phyloP scores from a whole-genome alignment of 192 early-diverging fungal genomes.

The Umbelopsis isabellina region DNA sequence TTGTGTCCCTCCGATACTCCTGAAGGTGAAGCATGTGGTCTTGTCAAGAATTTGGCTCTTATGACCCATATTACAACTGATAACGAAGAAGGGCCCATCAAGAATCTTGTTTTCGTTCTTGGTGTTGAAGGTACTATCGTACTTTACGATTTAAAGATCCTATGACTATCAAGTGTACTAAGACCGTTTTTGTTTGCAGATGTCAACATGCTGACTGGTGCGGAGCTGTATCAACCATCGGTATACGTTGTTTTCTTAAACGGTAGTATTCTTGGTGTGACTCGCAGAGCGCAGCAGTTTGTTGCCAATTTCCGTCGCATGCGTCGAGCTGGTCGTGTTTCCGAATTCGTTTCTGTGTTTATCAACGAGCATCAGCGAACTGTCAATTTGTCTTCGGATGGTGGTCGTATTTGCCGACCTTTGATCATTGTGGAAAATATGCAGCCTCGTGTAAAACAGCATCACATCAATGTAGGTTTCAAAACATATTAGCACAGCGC shows the following conservation, averaged over 20 bases:
- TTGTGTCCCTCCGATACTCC: constrained; percentile 96
- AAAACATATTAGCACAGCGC: background rate
- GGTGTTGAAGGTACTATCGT: constrained; percentile 72
- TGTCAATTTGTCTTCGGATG: constrained; percentile 93
- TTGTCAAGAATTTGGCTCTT: constrained; percentile 96
- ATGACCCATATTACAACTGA: constrained; percentile 99
- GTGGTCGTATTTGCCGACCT: constrained; percentile 95
- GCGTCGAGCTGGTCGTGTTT: constrained; percentile 85
- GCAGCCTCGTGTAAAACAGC: constrained; percentile 61
- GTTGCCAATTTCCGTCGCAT: constrained; percentile 85
- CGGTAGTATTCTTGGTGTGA: constrained; percentile 90
- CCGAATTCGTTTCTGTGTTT: constrained; percentile 90
- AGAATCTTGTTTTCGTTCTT: constrained; percentile 78
- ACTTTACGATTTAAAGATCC: background rate
- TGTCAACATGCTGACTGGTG: constrained; percentile 83
- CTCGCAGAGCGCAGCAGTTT: constrained; percentile 80
- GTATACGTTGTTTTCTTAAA: constrained; percentile 93
- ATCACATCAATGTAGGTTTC: constrained; percentile 62
- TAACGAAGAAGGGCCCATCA: constrained; percentile 81
- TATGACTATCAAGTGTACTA: too few species aligned
- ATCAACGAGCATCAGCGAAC: constrained; percentile 80
- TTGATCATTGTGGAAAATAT: constrained; percentile 93
- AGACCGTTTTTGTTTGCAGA: constrained; percentile 46
- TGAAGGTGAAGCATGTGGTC: constrained; percentile 97
- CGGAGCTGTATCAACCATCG: constrained; percentile 78